phyloP scores from a whole-genome alignment of 768 basidiomycete species.

The Leucosporidium yakuticum region DNA sequence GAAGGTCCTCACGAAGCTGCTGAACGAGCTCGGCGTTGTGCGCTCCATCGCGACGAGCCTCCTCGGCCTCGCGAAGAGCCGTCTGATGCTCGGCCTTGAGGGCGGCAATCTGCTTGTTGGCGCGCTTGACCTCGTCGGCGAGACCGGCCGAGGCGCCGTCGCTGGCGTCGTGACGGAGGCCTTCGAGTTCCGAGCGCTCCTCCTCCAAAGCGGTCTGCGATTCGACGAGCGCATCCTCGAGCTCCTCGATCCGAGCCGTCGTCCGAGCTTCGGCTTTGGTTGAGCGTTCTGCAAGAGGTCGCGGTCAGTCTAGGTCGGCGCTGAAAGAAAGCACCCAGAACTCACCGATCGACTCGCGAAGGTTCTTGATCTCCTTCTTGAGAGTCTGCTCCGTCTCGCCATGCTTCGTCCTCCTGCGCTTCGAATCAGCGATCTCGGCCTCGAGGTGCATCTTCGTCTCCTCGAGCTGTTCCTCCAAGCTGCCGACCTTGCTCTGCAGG shows the following conservation, averaged over 20 bases:
- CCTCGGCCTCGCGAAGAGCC: conserved; percentile 25
- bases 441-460: conserved; percentile 62
- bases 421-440: conserved; percentile 50
- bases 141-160: conserved; percentile 54
- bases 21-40: conserved; percentile 19
- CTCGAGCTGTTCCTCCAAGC: conserved; percentile 77
- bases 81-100: conserved; percentile 35
- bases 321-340: conserved; percentile 38
- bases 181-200: conserved; percentile 83
- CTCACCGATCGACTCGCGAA: conserved; percentile 61
- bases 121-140: conserved; percentile 52
- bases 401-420: conserved; percentile 34
- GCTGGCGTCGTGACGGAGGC: conserved; percentile 64
- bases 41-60: conserved; percentile 24
- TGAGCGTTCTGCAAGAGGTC: conserved; percentile 12
- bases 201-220: conserved; percentile 80
- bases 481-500: conserved; percentile 66
- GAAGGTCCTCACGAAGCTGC: conserved; percentile 32
- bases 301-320: neutral
- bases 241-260: conserved; percentile 66
- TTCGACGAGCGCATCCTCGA: conserved; percentile 83
- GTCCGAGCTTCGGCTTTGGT: conserved; percentile 58
- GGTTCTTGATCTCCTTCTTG: conserved; percentile 63
- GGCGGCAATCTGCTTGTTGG: conserved; percentile 54
- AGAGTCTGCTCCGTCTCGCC: conserved; percentile 46